Base-by-base conservation (phyloP, 805 yeast species). In the Nematodospora valgi region DNA sequence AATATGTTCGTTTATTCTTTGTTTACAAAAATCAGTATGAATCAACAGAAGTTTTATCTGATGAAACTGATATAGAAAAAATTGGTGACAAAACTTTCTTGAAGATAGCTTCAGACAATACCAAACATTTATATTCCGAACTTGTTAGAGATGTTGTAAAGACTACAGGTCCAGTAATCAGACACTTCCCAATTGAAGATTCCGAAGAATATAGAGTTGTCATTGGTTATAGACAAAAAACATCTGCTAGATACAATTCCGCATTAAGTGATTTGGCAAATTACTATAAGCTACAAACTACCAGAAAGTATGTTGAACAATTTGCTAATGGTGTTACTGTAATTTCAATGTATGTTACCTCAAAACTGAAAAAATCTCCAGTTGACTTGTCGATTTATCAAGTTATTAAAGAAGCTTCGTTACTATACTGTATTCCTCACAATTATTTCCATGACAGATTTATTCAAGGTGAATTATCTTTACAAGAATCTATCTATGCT, bases 401-500 rank as follows among this genome's bases (percentile, higher is more conserved):
- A 68, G 83, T 91, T 42, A 82, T 86, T 53, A 88, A 86, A 66
- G 98, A 91, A 63, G 95, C 96, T 23, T 87, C 97, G 4, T 72
- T 93, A 50, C 71, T 91, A 47, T 93, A 85, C 64, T 85, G 96
- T 49, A 77, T 91, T 47, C 98, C 98, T 33, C 80, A 84, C 59
- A 86, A 87, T 53, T 71, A 78, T 48, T 91, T 89, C 70, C 80
- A 80, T 48, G 72, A 74, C 35, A 71, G 80, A 38, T 89, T 89
- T 54, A 79, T 82, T 43, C 59, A 69, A 33, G 83, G 91, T 36
- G 80, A 79, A 46, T 74, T 91, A 60, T 88, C 97, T 1, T 79
- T 94, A 48, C 98, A 91, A 64, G 98, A 93, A 64, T 79, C 89
- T 30, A 82, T 88, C 39, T 93, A 93, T 58, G 94, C 97, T 29